Percentiles rank a stretch among this genome's conserved stretches.
phyloP scores from a whole-genome alignment of 179 eudicot species.

The Beta macrorhiza region DNA sequence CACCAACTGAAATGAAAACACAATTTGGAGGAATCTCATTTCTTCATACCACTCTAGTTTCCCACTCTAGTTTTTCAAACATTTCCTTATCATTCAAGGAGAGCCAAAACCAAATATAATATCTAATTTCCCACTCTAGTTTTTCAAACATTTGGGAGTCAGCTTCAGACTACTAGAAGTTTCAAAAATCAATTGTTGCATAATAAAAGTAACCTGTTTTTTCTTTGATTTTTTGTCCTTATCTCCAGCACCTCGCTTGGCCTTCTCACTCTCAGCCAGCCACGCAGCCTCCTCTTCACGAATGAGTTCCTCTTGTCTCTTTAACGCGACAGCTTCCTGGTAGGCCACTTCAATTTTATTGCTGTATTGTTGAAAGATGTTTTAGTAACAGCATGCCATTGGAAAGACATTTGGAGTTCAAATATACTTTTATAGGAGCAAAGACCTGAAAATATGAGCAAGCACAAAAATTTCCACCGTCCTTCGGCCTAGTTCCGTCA shows the following conservation, averaged over 20 bases:
- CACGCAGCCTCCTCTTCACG: conserved; percentile 94
- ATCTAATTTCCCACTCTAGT: background rate
- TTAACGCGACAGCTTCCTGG: conserved; percentile 91
- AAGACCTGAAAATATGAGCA: conserved; percentile 81
- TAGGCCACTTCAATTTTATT: conserved; percentile 91
- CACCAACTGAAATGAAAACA: background rate
- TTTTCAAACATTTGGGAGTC: background rate
- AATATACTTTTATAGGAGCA: background rate
- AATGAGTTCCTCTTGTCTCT: conserved; percentile 95
- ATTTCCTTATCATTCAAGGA: background rate
- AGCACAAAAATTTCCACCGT: conserved; percentile 93
- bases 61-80: too few species aligned
- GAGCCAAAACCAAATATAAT: background rate
- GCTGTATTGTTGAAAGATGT: conserved; percentile 28
- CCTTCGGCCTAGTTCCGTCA: conserved; percentile 91
- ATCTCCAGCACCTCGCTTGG: conserved; percentile 62
- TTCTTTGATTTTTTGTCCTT: conserved; percentile 88
- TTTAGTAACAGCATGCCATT: background rate
- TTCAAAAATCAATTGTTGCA: background rate
- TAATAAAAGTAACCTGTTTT: conserved; percentile 66
- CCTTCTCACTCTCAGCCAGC: conserved; percentile 79
- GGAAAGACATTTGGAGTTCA: background rate
- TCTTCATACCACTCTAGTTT: too few species aligned
- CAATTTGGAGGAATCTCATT: background rate
- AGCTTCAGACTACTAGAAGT: background rate